Evolutionary conservation across 2,329 filamentous ascomycete species (phyloP).

Genomic region (Claviceps arundinis): DNA sequence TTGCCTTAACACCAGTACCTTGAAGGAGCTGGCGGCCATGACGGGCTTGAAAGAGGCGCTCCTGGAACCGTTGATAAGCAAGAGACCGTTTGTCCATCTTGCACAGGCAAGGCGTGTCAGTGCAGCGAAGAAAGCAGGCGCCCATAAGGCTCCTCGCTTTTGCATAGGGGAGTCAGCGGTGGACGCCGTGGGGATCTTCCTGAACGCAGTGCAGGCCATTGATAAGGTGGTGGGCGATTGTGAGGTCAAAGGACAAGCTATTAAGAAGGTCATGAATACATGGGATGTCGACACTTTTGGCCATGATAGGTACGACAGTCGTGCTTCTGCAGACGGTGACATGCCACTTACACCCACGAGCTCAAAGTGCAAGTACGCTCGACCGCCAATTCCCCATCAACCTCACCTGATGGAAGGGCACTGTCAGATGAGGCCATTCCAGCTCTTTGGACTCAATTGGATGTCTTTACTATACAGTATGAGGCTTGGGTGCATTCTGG

Average conservation of each 20-base stretch:
- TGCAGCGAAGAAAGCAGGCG: conserved; percentile 32
- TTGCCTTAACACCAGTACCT: conserved; percentile 70
- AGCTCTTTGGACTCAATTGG: conserved; percentile 92
- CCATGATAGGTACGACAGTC: conserved; percentile 20
- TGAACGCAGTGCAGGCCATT: conserved; percentile 67
- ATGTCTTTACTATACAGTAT: conserved; percentile 70
- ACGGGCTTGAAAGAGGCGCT: conserved; percentile 59
- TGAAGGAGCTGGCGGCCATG: conserved; percentile 68
- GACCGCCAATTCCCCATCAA: conserved; percentile 43
- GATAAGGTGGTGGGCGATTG: conserved; percentile 70
- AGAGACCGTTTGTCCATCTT: conserved; percentile 61
- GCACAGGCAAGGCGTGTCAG: conserved; percentile 54
- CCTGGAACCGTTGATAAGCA: conserved; percentile 54
- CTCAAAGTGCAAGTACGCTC: conserved; percentile 19
- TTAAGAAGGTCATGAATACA: conserved; percentile 30
- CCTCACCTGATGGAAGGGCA: conserved; percentile 65
- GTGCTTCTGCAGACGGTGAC: conserved; percentile 19
- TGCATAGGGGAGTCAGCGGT: conserved; percentile 40
- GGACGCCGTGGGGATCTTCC: conserved; percentile 52
- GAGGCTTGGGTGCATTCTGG: conserved; percentile 75
- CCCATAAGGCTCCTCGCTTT: conserved; percentile 31
- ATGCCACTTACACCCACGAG: conserved; percentile 30
- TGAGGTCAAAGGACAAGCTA: conserved; percentile 51
- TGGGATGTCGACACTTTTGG: conserved; percentile 39
- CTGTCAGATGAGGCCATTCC: conserved; percentile 79